Evolutionary conservation across 2,329 filamentous ascomycete species (phyloP).

Genomic region (Harringtonia aguacate): DNA sequence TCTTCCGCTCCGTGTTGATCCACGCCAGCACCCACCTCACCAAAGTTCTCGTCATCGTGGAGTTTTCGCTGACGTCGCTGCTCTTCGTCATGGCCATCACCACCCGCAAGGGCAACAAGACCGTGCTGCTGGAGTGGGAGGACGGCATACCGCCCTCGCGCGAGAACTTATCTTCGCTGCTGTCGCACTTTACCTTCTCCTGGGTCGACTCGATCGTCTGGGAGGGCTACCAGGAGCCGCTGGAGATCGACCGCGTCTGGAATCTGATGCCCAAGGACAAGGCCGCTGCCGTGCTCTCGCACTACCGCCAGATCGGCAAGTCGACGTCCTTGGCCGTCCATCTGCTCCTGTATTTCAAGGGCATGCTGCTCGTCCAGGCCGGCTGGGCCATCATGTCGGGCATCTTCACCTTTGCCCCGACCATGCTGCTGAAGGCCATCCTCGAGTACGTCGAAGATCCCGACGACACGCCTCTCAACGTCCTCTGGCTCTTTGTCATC

Average conservation of each 20-base stretch:
- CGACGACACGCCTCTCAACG: slow-evolving; percentile 62
- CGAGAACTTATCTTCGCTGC: slow-evolving; percentile 77
- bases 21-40: slow-evolving; percentile 56
- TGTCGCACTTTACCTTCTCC: slow-evolving; percentile 77
- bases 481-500: slow-evolving; percentile 93
- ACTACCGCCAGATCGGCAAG: slow-evolving; percentile 79
- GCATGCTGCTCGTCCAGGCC: slow-evolving; percentile 64
- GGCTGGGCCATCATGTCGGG: slow-evolving; percentile 70
- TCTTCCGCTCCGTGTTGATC: slow-evolving; percentile 80
- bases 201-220: slow-evolving; percentile 89
- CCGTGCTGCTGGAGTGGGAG: slow-evolving; percentile 80
- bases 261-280: slow-evolving; percentile 84
- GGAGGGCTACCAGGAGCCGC: slow-evolving; percentile 74
- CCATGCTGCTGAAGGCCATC: slow-evolving; percentile 80
- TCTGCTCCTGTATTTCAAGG: slow-evolving; percentile 74
- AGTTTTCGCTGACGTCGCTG: slow-evolving; percentile 66
- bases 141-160: slow-evolving; percentile 76
- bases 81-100: slow-evolving; percentile 67
- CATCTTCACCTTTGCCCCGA: slow-evolving; percentile 82
- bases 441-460: slow-evolving; percentile 89
- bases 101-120: slow-evolving; percentile 85
- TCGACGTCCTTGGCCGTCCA: slow-evolving; percentile 71
- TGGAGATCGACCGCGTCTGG: slow-evolving; percentile 83
- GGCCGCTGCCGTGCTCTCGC: slow-evolving; percentile 64
- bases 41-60: slow-evolving; percentile 54